Evolutionary conservation across 306 rosid species (phyloP).

Genomic region (Luffa acutangula): DNA sequence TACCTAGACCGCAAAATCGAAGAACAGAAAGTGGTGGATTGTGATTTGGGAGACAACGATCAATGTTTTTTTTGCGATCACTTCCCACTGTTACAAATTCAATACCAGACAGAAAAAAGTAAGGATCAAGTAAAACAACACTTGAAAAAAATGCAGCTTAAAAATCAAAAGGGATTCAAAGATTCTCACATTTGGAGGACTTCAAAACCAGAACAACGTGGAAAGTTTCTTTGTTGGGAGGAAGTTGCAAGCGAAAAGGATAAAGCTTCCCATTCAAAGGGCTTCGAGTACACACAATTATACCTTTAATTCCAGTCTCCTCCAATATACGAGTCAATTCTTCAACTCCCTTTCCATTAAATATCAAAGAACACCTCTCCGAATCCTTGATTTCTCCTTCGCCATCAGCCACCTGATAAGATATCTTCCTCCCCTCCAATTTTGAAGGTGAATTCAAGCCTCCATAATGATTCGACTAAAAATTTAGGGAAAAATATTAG

Average conservation of each 20-base stretch:
- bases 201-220: conserved; percentile 8
- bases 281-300: conserved; percentile 10
- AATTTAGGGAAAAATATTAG: background rate
- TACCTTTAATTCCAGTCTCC: background rate
- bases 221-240: conserved; percentile 10
- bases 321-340: conserved; percentile 10
- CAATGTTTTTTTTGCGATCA: too few species aligned
- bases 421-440: conserved; percentile 44
- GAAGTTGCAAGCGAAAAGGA: conserved; percentile 16
- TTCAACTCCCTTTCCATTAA: conserved; percentile 7
- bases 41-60: too few species aligned
- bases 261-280: conserved; percentile 7
- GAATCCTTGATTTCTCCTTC: conserved; percentile 13
- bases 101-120: background rate
- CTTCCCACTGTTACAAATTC: conserved; percentile 6
- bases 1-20: too few species aligned
- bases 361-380: background rate
- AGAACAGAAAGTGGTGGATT: too few species aligned
- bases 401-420: conserved; percentile 41
- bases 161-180: background rate
- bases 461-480: conserved; percentile 23
- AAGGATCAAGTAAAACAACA: too few species aligned
- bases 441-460: conserved; percentile 14
- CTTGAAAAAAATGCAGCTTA: too few species aligned
- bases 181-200: conserved; percentile 8